These are phyloP conservation scores for Strobilomyces confusus DNA, from an alignment of 768 basidiomycete species.

Conservation along the genomic window DNA sequence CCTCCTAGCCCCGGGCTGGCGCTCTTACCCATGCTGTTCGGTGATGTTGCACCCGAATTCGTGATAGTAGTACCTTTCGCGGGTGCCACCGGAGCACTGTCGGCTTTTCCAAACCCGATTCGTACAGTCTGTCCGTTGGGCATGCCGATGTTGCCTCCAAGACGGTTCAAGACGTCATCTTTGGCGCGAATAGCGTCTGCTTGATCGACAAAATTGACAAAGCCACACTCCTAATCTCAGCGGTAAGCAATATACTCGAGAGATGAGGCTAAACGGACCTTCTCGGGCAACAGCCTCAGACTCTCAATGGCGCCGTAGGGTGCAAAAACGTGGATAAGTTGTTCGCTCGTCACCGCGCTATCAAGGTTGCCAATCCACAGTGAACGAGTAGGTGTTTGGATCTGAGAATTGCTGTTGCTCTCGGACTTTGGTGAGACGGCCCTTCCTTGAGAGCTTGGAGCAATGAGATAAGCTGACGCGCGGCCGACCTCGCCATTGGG, in stretches of 20 bases:
- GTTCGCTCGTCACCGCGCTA: conserved; percentile 89
- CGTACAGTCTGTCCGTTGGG: conserved; percentile 94
- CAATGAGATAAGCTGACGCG: conserved; percentile 63
- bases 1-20: conserved; percentile 55
- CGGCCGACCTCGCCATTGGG: conserved; percentile 59
- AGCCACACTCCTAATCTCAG: conserved; percentile 82
- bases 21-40: conserved; percentile 49
- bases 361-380: conserved; percentile 99
- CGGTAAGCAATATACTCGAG: conserved; percentile 16
- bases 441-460: conserved; percentile 65
- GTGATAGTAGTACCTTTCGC: conserved; percentile 67
- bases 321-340: conserved; percentile 92
- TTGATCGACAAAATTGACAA: conserved; percentile 97
- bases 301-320: conserved; percentile 98
- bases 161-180: conserved; percentile 93
- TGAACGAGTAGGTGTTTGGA: conserved; percentile 91
- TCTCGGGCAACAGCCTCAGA: conserved; percentile 90
- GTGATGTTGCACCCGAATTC: conserved; percentile 62
- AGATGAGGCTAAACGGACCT: conserved; percentile 47
- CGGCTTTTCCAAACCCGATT: conserved; percentile 97
- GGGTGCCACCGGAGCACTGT: conserved; percentile 90
- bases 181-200: conserved; percentile 96
- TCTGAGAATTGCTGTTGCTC: conserved; percentile 57
- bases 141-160: conserved; percentile 92
- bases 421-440: conserved; percentile 84